Evolutionary conservation across 176 grass and related monocot species (phyloP).

Genomic region (Carex parvula): DNA sequence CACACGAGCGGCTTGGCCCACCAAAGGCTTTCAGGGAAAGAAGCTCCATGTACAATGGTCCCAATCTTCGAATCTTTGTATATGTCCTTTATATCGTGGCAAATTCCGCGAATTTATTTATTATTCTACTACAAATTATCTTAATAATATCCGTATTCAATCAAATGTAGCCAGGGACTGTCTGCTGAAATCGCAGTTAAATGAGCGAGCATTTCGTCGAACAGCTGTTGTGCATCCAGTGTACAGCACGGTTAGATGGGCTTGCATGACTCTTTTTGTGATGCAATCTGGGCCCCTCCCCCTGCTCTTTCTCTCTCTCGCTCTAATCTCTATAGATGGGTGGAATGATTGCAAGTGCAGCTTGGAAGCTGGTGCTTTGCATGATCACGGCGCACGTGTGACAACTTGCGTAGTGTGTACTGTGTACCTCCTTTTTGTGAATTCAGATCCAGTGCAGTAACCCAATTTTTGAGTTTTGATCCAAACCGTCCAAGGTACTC

Average conservation of each 20-base stretch:
- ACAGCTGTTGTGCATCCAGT: slow-evolving; percentile 7
- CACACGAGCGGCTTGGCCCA: slow-evolving; percentile 71
- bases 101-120: background rate
- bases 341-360: slow-evolving; percentile 6
- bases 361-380: background rate
- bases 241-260: background rate
- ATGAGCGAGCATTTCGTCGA: background rate
- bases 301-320: background rate
- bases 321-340: background rate
- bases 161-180: background rate
- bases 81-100: slow-evolving; percentile 6
- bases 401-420: background rate
- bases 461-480: too few species aligned
- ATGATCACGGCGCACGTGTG: slow-evolving; percentile 10
- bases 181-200: background rate
- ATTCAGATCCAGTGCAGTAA: too few species aligned
- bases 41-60: slow-evolving; percentile 32
- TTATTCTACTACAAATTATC: background rate
- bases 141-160: background rate
- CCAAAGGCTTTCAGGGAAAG: slow-evolving; percentile 29
- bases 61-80: slow-evolving; percentile 21
- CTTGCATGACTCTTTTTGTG: background rate
- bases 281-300: background rate
- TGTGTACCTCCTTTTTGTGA: background rate
- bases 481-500: too few species aligned